Evolutionary conservation across 129 eudicot genomes (phyloP), one percentile per base, ranked within the genome.

Genomic region (Oenanthe sinensis): DNA sequence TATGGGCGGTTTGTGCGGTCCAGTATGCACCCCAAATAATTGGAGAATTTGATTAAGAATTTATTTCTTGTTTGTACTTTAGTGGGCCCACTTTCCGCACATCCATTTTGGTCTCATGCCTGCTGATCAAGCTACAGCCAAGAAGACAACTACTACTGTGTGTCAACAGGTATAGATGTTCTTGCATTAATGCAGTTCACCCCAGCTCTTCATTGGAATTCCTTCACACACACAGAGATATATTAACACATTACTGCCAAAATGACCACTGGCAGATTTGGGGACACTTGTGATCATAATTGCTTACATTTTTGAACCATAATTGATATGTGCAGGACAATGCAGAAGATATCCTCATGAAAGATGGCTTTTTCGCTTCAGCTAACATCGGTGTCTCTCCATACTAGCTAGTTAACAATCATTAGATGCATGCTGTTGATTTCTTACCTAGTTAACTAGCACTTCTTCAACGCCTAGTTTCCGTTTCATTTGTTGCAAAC

Each of bases 41-140:
- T 58, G 33, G 33, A 4, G 33, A 60, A n/a, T n/a, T 60, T 3
- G 9, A 2, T 60, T n/a, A 3, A 24, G 68, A 60, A n/a, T 60
- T 60, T 60, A n/a, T 60, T 24, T 60, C 15, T n/a, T n/a, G 50
- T 44, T 71, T 72, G 16, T 42, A 19, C 28, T 72, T 10, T 84
- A 90, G 96, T 90, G 96, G 96, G 96, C 96, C 86, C 96, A 90
- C 82, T 90, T 90, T 80, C 96, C 96, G 28, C 92, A 88, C 83
- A 90, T 88, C 82, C 92, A 88, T 82, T 90, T 88, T 86, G 92
- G 90, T 40, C 86, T 88, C 82, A 88, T 88, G 92, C 90, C 88
- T 80, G 96, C 87, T 81, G 90, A 88, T 87, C 80, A 72, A 44
- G 44, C 85, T 24, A 79, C 85, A 20, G 85, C 82, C 52, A 90